Conservation (phyloP, 2,329 filamentous ascomycete species). For the Colletotrichum sp. region DNA sequence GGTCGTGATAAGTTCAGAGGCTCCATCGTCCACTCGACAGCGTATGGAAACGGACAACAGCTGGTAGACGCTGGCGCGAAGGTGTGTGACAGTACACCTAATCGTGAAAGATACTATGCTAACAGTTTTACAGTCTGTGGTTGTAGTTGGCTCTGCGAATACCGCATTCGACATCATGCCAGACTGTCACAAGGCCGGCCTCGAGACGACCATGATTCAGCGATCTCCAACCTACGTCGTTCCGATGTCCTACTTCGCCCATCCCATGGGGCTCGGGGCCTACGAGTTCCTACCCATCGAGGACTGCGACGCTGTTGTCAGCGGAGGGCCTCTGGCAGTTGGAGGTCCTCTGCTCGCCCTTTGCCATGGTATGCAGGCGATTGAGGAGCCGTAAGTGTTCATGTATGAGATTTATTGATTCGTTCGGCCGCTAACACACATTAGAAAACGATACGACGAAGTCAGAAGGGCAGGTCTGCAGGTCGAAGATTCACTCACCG, state of each 20-base stretch:
- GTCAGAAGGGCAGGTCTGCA: neutral
- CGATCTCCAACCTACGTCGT: conserved; percentile 40
- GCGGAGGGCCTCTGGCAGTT: conserved; percentile 1
- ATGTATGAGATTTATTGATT: neutral
- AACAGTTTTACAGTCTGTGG: conserved; percentile 25
- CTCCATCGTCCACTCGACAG: conserved; percentile 27
- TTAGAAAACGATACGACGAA: conserved; percentile 11
- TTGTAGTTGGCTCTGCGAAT: conserved; percentile 45
- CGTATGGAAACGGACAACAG: conserved; percentile 25
- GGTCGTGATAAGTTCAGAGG: conserved; percentile 27
- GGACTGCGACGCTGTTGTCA: conserved; percentile 24
- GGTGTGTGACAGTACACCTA: neutral
- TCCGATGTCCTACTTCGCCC: conserved; percentile 32
- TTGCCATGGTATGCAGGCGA: neutral
- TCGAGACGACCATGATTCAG: conserved; percentile 38
- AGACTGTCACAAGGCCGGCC: conserved; percentile 34
- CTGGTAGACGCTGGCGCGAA: conserved; percentile 26
- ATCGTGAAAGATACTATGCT: neutral
- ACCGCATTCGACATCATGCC: conserved; percentile 44
- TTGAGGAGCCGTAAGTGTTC: conserved; percentile 19
- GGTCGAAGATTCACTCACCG: conserved; percentile 10
- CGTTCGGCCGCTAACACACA: neutral
- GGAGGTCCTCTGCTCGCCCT: conserved; percentile 1
- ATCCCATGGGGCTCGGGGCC: conserved; percentile 29
- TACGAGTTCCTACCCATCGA: conserved; percentile 31